Percentiles rank a stretch among this genome's conserved stretches.
These are phyloP conservation scores for Agaricus subrufescens DNA, from an alignment of 768 basidiomycete genomes.

Conservation along the genomic window DNA sequence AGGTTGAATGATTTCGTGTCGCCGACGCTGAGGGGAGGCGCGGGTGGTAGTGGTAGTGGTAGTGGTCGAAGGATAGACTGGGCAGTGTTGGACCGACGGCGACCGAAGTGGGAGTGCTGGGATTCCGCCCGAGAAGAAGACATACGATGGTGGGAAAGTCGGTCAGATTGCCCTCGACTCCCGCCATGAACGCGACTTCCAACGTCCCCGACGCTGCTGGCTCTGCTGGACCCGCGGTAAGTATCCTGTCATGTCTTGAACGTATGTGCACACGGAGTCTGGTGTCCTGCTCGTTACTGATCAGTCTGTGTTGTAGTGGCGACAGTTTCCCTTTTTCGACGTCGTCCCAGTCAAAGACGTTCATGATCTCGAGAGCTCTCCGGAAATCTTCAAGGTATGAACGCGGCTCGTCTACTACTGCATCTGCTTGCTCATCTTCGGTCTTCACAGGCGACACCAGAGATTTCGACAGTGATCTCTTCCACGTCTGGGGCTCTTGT, in stretches of 20 bases:
- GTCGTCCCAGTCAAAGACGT: conserved; percentile 69
- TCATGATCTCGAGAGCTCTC: conserved; percentile 69
- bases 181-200: conserved; percentile 19
- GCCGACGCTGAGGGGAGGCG: conserved; percentile 55
- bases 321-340: conserved; percentile 91
- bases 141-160: conserved; percentile 30
- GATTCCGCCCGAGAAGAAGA: conserved; percentile 59
- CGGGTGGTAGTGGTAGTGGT: conserved; percentile 33
- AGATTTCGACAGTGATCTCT: conserved; percentile 66
- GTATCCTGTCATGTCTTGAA: conserved; percentile 12
- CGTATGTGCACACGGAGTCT: background rate
- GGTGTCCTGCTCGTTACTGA: background rate
- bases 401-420: background rate
- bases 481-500: conserved; percentile 68
- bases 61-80: conserved; percentile 57
- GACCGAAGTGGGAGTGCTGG: conserved; percentile 48
- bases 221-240: conserved; percentile 28
- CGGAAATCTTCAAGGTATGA: conserved; percentile 73
- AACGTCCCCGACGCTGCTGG: conserved; percentile 18
- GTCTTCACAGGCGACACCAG: conserved; percentile 45
- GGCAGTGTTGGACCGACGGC: conserved; percentile 71
- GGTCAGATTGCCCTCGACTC: conserved; percentile 13
- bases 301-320: conserved; percentile 49
- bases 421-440: conserved; percentile 1
- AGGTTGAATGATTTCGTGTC: conserved; percentile 59